Evolutionary conservation across 208 protist genomes (phyloP), one percentile per base, ranked within the genome.

Genomic region (Trypanosoma mega): DNA sequence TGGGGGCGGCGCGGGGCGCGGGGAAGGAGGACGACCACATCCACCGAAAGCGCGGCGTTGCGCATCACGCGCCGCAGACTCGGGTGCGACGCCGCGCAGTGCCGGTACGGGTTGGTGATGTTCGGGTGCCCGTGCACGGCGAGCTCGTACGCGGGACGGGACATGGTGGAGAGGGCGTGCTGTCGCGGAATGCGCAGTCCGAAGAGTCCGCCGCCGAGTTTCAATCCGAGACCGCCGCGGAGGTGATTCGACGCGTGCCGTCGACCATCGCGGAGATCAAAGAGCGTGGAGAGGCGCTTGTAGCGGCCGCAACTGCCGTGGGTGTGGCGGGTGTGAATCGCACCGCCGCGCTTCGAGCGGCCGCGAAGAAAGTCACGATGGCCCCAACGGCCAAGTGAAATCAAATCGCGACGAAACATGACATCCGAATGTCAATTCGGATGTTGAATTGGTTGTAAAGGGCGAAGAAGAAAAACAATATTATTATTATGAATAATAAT

Each of bases 101-200:
- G 72, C 18, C 90, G 80, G 60, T 96, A 96, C 11, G 90, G 90
- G 66, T 96, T 96, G 11, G 86, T 93, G 56, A 96, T 96, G 70
- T 96, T 92, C 1, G 90, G 90, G 44, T 93, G 86, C 0, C 90
- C 90, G 65, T 91, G 74, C 33, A 93, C 46, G 34, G 78, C 76
- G 31, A 93, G 37, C 1, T 96, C 90, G 44, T 80, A 90, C 58
- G 85, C 68, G 55, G 84, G 82, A 30, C 30, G 43, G 36, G 85
- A 77, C 74, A 91, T 80, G 46, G 74, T 85, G 3, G 83, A 90
- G 48, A 93, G 77, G 29, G 71, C 56, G 51, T 92, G 80, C 59
- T 96, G 85, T 0, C 84, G 74, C 0, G 90, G 82, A 36, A 92
- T 87, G 54, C 90, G 90, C 27, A 90, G 71, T 18, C 90, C 90